Evolutionary conservation across 148 eudicot species (phyloP).

Genomic region (Talinum fruticosum): DNA sequence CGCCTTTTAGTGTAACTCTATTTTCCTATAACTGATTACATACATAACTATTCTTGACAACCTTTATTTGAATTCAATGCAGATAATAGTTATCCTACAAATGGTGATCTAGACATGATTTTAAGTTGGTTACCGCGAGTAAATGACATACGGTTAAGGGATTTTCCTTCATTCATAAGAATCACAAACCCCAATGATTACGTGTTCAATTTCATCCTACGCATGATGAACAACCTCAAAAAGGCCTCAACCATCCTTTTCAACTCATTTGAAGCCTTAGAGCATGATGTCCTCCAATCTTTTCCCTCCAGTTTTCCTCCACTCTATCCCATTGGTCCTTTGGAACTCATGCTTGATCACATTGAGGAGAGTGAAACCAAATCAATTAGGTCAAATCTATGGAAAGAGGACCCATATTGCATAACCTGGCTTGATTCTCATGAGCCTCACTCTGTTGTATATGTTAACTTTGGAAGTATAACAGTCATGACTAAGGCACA

Average conservation of each 20-base stretch:
- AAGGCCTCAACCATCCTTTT: slow-evolving; percentile 35
- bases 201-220: slow-evolving; percentile 21
- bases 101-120: neutral
- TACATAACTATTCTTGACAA: no score
- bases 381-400: slow-evolving; percentile 30
- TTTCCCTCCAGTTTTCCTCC: slow-evolving; percentile 28
- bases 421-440: slow-evolving; percentile 26
- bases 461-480: no score
- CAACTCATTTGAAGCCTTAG: slow-evolving; percentile 42
- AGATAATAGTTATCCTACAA: neutral
- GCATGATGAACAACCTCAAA: neutral
- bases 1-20: no score
- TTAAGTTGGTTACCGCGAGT: neutral
- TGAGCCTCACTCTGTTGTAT: slow-evolving; percentile 15
- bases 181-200: slow-evolving; percentile 41
- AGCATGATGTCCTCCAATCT: slow-evolving; percentile 27
- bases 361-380: slow-evolving; percentile 1
- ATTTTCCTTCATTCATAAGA: slow-evolving; percentile 7
- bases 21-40: no score
- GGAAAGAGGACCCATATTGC: slow-evolving; percentile 37
- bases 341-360: slow-evolving; percentile 23
- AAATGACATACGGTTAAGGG: neutral
- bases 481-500: slow-evolving; percentile 28
- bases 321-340: slow-evolving; percentile 42
- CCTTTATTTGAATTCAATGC: neutral